Percentiles rank a stretch among this genome's conserved stretches.
These are phyloP conservation scores for Saussurea involucrata DNA, from an alignment of 129 eudicot species.

Conservation along the genomic window DNA sequence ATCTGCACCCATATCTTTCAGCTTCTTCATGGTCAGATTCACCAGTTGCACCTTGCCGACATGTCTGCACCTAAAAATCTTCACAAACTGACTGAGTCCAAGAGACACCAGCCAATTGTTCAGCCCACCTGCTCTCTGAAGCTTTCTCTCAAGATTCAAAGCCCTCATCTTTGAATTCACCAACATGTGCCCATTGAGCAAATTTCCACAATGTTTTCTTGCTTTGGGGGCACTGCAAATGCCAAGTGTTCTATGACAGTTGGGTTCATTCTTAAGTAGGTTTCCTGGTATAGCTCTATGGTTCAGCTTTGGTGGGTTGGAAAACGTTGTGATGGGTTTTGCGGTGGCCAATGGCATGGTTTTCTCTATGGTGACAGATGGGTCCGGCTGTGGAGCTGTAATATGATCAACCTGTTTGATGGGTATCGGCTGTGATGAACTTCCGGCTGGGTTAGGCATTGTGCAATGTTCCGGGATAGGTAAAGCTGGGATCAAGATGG, in stretches of 20 bases:
- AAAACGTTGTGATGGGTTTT: conserved; percentile 20
- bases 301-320: conserved; percentile 29
- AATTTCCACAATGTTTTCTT: conserved; percentile 22
- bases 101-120: conserved; percentile 73
- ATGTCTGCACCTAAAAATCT: conserved; percentile 43
- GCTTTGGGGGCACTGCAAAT: conserved; percentile 23
- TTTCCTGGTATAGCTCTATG: conserved; percentile 8
- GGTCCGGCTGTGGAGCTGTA: conserved; percentile 15
- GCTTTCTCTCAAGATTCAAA: conserved; percentile 71
- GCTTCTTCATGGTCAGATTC: conserved; percentile 73
- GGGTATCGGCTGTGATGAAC: conserved; percentile 22
- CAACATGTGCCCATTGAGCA: conserved; percentile 27
- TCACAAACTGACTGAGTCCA: conserved; percentile 75
- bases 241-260: conserved; percentile 7
- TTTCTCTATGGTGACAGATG: conserved; percentile 32
- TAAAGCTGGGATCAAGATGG: conserved; percentile 73
- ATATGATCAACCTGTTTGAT: conserved; percentile 10
- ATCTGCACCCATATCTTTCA: conserved; percentile 86
- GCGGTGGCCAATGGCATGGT: conserved; percentile 28
- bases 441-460: conserved; percentile 24
- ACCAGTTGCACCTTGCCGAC: conserved; percentile 68
- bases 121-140: conserved; percentile 75
- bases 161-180: conserved; percentile 59
- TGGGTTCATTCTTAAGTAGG: conserved; percentile 1
- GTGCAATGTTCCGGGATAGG: conserved; percentile 33